Conservation (phyloP, 1,284 basidiomycete species). For the Singerocomus inundabilis region DNA sequence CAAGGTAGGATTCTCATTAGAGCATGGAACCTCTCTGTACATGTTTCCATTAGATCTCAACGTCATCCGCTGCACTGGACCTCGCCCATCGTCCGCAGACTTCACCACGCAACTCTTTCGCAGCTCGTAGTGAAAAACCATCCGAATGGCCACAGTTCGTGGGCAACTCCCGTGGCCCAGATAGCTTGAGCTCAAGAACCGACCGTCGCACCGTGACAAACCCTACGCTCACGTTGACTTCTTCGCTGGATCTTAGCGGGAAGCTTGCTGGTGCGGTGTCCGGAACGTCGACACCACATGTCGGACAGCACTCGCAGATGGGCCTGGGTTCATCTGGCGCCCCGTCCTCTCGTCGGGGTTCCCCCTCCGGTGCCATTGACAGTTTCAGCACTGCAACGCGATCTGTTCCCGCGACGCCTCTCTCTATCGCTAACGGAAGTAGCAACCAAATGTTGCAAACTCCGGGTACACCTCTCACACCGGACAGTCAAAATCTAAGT, state of each 20-base stretch:
- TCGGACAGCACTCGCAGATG: slow-evolving; percentile 62
- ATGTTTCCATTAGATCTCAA: slow-evolving; percentile 57
- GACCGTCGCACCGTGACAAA: slow-evolving; percentile 72
- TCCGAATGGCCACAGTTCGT: slow-evolving; percentile 95
- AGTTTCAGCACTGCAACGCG: slow-evolving; percentile 60
- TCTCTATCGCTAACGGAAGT: slow-evolving; percentile 50
- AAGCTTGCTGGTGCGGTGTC: slow-evolving; percentile 51
- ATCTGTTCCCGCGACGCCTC: slow-evolving; percentile 74
- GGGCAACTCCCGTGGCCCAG: slow-evolving; percentile 57
- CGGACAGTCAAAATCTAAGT: slow-evolving; percentile 57
- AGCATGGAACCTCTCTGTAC: slow-evolving; percentile 1
- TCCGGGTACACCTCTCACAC: slow-evolving; percentile 65
- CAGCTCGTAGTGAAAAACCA: slow-evolving; percentile 65
- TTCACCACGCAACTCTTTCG: slow-evolving; percentile 62
- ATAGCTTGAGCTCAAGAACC: slow-evolving; percentile 48
- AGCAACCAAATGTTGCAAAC: slow-evolving; percentile 56
- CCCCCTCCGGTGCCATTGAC: slow-evolving; percentile 63
- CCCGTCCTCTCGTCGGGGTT: slow-evolving; percentile 63
- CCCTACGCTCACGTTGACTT: slow-evolving; percentile 62
- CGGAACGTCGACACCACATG: slow-evolving; percentile 59
- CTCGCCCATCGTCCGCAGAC: slow-evolving; percentile 87
- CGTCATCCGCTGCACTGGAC: slow-evolving; percentile 91
- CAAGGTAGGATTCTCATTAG: slow-evolving; percentile 52
- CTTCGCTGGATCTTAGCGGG: slow-evolving; percentile 46
- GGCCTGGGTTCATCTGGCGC: slow-evolving; percentile 40